Percentiles rank a stretch among this genome's conserved stretches.
Evolutionary conservation across 2,329 filamentous ascomycete genomes (phyloP).

Genomic region (Microsporum ferrugineum): DNA sequence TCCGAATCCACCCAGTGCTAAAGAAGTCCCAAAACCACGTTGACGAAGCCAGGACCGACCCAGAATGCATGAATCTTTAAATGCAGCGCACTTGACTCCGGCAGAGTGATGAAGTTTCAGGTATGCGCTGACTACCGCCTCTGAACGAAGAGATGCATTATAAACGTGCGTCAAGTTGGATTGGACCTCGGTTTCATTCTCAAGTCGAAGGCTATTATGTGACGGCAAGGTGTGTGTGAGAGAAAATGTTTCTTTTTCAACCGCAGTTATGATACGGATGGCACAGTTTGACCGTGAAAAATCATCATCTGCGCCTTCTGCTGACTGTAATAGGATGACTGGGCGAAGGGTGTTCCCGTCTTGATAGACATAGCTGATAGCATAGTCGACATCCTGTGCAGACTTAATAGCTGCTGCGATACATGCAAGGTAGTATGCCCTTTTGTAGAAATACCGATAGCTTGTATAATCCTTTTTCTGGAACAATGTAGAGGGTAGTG

Average conservation of each 20-base stretch:
- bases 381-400: slow-evolving; percentile 43
- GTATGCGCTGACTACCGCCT: slow-evolving; percentile 61
- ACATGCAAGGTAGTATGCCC: slow-evolving; percentile 81
- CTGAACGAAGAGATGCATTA: slow-evolving; percentile 72
- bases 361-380: slow-evolving; percentile 53
- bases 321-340: slow-evolving; percentile 42
- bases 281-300: slow-evolving; percentile 38
- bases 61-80: slow-evolving; percentile 72
- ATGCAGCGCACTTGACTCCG: slow-evolving; percentile 57
- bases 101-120: slow-evolving; percentile 63
- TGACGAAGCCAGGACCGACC: slow-evolving; percentile 84
- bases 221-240: slow-evolving; percentile 57
- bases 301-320: slow-evolving; percentile 25
- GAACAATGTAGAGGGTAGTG: slow-evolving; percentile 69
- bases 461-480: slow-evolving; percentile 93
- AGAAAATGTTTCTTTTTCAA: slow-evolving; percentile 58
- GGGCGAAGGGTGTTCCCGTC: slow-evolving; percentile 69
- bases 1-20: slow-evolving; percentile 76
- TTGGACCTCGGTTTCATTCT: slow-evolving; percentile 32
- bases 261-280: slow-evolving; percentile 67
- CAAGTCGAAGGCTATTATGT: slow-evolving; percentile 56
- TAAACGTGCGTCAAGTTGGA: slow-evolving; percentile 59
- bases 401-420: slow-evolving; percentile 59
- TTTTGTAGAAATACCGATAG: slow-evolving; percentile 86
- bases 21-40: slow-evolving; percentile 60